Percentiles rank a stretch among this genome's conserved stretches.
Evolutionary conservation across 139 green algal genomes (phyloP).

Genomic region (Deuterostichococcus epilithicus): DNA sequence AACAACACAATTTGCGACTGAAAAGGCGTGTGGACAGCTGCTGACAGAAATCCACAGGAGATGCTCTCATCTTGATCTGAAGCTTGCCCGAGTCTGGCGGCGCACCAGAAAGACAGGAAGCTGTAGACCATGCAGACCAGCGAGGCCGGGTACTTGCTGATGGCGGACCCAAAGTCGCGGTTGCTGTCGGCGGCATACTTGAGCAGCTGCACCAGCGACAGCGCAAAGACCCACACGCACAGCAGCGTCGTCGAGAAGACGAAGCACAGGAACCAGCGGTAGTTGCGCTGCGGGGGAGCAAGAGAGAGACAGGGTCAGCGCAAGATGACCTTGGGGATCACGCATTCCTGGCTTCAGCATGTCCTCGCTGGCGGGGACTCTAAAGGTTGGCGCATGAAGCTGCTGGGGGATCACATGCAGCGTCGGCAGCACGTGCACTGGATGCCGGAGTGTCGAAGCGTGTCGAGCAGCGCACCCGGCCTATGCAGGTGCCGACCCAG

Average conservation of each 20-base stretch:
- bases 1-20: neutral
- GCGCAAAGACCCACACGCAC: slow-evolving; percentile 76
- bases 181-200: slow-evolving; percentile 11
- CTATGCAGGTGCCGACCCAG: slow-evolving; percentile 93
- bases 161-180: slow-evolving; percentile 26
- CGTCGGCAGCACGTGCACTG: neutral
- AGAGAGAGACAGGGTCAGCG: no score
- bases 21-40: neutral
- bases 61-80: neutral
- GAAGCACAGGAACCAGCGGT: slow-evolving; percentile 95
- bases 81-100: neutral
- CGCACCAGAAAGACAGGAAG: slow-evolving; percentile 72
- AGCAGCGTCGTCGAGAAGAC: slow-evolving; percentile 78
- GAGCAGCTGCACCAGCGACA: slow-evolving; percentile 57
- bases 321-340: no score
- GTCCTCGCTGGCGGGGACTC: neutral
- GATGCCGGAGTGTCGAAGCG: neutral
- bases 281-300: slow-evolving; percentile 83
- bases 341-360: no score
- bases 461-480: slow-evolving; percentile 44
- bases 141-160: slow-evolving; percentile 44
- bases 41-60: neutral
- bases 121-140: slow-evolving; percentile 66
- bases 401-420: no score
- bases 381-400: neutral